Evolutionary conservation across 108 stramenopile genomes (phyloP).

Genomic region (Cyclotella choctawhatcheeana): DNA sequence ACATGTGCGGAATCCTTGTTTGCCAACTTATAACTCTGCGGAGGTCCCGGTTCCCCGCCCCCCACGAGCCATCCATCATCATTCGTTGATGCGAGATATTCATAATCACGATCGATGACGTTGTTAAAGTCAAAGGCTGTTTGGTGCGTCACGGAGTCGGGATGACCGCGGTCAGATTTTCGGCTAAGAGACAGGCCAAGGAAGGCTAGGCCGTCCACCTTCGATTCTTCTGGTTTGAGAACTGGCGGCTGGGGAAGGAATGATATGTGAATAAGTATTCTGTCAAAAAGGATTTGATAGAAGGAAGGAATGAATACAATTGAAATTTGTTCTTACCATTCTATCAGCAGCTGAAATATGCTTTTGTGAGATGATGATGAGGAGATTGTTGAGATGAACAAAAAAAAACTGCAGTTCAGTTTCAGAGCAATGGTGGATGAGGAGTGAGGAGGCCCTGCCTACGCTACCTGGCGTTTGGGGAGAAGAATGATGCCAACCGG

Average conservation of each 20-base stretch:
- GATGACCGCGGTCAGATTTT: conserved; percentile 65
- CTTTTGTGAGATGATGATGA: too few species aligned
- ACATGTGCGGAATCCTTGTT: conserved; percentile 87
- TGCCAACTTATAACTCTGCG: conserved; percentile 78
- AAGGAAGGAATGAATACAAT: too few species aligned
- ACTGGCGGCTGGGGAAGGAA: conserved; percentile 85
- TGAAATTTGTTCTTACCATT: too few species aligned
- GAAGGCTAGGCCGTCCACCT: conserved; percentile 89
- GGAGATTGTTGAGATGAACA: too few species aligned
- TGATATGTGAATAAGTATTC: too few species aligned
- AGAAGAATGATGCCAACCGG: too few species aligned
- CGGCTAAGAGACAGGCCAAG: conserved; percentile 81
- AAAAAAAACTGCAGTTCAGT: too few species aligned
- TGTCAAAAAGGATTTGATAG: too few species aligned
- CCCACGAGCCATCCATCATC: conserved; percentile 94
- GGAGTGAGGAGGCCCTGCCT: too few species aligned
- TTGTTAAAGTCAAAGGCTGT: conserved; percentile 82
- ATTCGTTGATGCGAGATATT: conserved; percentile 76
- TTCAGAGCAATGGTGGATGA: too few species aligned
- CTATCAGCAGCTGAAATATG: too few species aligned
- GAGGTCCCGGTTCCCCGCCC: conserved; percentile 88
- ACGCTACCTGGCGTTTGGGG: too few species aligned
- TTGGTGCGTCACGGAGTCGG: conserved; percentile 81
- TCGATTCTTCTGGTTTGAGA: conserved; percentile 74
- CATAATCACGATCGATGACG: conserved; percentile 70